Base-by-base conservation (phyloP, 179 eudicot species). In the Nepenthes alata region DNA sequence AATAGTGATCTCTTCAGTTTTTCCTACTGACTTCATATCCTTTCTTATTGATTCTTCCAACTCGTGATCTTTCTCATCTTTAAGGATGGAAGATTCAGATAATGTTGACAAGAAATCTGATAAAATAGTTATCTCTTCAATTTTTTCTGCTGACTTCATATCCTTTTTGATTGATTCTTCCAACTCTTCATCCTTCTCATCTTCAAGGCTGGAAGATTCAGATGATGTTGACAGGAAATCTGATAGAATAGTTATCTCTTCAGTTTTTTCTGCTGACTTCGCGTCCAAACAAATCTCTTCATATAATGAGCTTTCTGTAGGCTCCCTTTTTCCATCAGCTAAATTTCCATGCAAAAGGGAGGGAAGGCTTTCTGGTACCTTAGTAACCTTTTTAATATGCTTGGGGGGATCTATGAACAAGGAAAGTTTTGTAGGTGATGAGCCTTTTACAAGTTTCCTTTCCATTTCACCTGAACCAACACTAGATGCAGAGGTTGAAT, bases 21-120 rank as follows among this genome's bases (percentile, higher is more conserved):
- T 74, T 66, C 53, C 65, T 5, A 75, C 67, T 64, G 58, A 69
- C 11, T 63, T 66, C 45, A 41, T 4, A 39, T 54, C 65, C 39
- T 4, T 4, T 41, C 8, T 7, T 4, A 41, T 7, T 4, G 5
- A 4, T 41, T 41, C 45, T 7, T 55, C 25, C 52, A 64, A 53
- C 25, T 25, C 25, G 25, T 25, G 25, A 73, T 63, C 74, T 67
- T 73, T 8, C 65, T 14, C 47, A 62, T 62, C 58, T 70, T 63
- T 25, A 51, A 56, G 58, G 63, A 55, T 72, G 72, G 71, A 14
- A 65, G 73, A 57, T 67, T 60, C 47, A 47, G 36, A 37, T 48
- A 53, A 37, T 70, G 5, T 41, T 53, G 75, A 63, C 44, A 77
- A 66, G 70, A 63, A 74, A 16, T 62, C 47, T 6, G 87, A 73